Evolutionary conservation across 441 rosid genomes (phyloP), one percentile per base, ranked within the genome.

Genomic region (Breynia disticha): DNA sequence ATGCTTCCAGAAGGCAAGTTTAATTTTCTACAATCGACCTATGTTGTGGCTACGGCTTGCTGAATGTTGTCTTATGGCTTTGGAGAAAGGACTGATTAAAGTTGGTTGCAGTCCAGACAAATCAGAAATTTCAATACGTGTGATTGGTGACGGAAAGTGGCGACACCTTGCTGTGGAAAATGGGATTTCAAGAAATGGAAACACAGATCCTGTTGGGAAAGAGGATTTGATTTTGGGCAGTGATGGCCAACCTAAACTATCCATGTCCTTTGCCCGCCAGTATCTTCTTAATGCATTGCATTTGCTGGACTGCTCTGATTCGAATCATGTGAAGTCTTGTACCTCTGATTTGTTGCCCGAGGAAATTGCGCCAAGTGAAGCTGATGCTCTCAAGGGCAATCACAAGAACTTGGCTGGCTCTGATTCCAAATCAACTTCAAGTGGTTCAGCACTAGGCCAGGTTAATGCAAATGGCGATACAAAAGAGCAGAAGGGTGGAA

Each of bases 21-120:
- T 72, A 19, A 73, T 83, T 59, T 87, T 85, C 78, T 72, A 70
- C 56, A 77, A 76, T 58, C 72, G 64, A 28, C 95, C 99, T 47
- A 72, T 87, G 10, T 72, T 90, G 68, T 94, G 99, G 99, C 84
- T 94, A 44, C 93, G 95, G 43, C 77, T 94, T 39, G 95, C 95
- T 59, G 99, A 94, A 68, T 90, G 99, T 70, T 89, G 96, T 66
- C 64, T 85, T 45, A 67, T 87, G 96, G 99, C 97, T 64, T 68
- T 71, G 35, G 86, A 77, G 72, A 88, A 80, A 71, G 96, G 95
- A 56, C 80, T 86, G 60, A 44, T 82, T 57, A 76, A 68, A 39
- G 76, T 65, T 45, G 62, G 74, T 21, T 28, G 19, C 50, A 43
- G 67, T 63, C 48, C 60, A 15, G 79, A 83, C 50, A 67, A 67